These are phyloP conservation scores for Aureobasidium mangrovei DNA, from an alignment of 2,329 filamentous ascomycete species.

Conservation along the genomic window DNA sequence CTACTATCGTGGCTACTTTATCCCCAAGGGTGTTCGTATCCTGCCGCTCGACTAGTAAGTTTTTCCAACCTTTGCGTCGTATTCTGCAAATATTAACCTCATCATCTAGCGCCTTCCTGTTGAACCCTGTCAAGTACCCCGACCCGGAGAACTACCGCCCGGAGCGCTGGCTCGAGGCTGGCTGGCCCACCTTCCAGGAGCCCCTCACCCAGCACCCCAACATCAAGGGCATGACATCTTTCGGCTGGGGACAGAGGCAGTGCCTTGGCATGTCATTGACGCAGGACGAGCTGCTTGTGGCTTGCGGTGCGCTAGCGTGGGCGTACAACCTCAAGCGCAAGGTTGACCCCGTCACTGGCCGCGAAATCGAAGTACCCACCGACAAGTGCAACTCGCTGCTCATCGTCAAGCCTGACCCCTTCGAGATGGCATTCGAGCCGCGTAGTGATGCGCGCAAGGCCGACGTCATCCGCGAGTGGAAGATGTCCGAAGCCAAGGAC, in stretches of 20 bases:
- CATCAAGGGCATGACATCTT: slow-evolving; percentile 55
- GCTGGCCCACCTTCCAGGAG: slow-evolving; percentile 56
- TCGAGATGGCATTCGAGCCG: slow-evolving; percentile 47
- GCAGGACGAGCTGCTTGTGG: slow-evolving; percentile 50
- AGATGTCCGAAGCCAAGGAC: slow-evolving; percentile 30
- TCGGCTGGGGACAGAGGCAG: slow-evolving; percentile 55
- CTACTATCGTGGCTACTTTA: slow-evolving; percentile 45
- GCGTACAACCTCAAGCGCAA: slow-evolving; percentile 42
- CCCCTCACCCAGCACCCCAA: slow-evolving; percentile 55
- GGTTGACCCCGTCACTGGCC: slow-evolving; percentile 34
- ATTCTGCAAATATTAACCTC: background rate
- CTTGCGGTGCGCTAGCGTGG: slow-evolving; percentile 43
- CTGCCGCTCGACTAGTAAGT: slow-evolving; percentile 46
- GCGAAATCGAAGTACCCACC: slow-evolving; percentile 34
- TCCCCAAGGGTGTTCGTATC: slow-evolving; percentile 44
- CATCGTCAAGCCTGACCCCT: slow-evolving; percentile 50
- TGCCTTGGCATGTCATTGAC: slow-evolving; percentile 56
- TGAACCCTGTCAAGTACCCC: slow-evolving; percentile 51
- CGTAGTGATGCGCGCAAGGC: slow-evolving; percentile 34
- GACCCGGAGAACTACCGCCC: slow-evolving; percentile 55
- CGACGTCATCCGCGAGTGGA: slow-evolving; percentile 33
- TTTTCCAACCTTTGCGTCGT: background rate
- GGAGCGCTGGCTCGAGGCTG: slow-evolving; percentile 54
- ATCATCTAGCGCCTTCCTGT: slow-evolving; percentile 45
- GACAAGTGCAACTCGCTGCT: slow-evolving; percentile 47